Percentiles rank a stretch among this genome's conserved stretches.
Conservation (phyloP, 2,329 filamentous ascomycete species). For the Hymenoscyphus occultus region DNA sequence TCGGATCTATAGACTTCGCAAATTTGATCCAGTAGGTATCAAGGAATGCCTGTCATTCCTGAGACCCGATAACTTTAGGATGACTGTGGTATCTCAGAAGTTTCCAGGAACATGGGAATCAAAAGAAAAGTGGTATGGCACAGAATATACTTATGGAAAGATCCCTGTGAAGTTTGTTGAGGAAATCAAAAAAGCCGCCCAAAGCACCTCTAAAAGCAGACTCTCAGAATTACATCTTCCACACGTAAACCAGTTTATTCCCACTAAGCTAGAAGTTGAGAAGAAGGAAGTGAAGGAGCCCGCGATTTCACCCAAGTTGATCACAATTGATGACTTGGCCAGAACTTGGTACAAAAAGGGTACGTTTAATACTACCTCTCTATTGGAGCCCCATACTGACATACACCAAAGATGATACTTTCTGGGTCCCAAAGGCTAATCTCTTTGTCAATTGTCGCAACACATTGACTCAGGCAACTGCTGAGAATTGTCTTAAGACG, state of each 20-base stretch:
- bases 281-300: constrained; percentile 85
- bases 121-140: constrained; percentile 97
- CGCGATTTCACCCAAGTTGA: constrained; percentile 69
- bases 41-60: constrained; percentile 69
- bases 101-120: constrained; percentile 80
- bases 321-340: constrained; percentile 77
- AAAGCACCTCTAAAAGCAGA: constrained; percentile 55
- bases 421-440: constrained; percentile 96
- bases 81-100: constrained; percentile 78
- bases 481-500: constrained; percentile 73
- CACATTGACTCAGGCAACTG: constrained; percentile 74
- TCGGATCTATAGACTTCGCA: constrained; percentile 51
- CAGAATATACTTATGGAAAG: constrained; percentile 81
- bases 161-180: constrained; percentile 73
- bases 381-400: not conserved
- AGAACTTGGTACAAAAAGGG: constrained; percentile 93
- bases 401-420: constrained; percentile 67
- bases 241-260: constrained; percentile 93
- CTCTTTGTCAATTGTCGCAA: constrained; percentile 78
- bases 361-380: not conserved
- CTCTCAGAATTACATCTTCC: constrained; percentile 77
- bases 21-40: constrained; percentile 78
- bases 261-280: constrained; percentile 87
- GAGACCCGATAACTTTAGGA: constrained; percentile 83
- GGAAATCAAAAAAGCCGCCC: constrained; percentile 64